A percentile compares a stretch with the other conserved stretches of the same genome.
phyloP scores from a whole-genome alignment of 495 filamentous ascomycete genomes.

The Neurospora africana region DNA sequence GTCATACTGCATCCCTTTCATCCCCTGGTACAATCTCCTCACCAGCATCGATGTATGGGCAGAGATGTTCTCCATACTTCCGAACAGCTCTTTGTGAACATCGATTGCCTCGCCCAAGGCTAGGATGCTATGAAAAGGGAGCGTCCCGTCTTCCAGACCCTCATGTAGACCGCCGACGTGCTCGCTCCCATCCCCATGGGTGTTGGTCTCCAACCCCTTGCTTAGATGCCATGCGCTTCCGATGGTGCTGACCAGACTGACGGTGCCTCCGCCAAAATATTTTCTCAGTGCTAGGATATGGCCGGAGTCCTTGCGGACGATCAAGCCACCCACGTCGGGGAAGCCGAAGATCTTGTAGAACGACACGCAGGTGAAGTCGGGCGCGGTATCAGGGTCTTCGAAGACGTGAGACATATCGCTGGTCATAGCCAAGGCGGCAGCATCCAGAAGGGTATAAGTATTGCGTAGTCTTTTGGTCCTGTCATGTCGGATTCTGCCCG shows the following conservation, averaged over 20 bases:
- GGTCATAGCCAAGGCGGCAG: conserved; percentile 62
- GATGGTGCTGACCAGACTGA: conserved; percentile 53
- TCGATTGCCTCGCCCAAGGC: conserved; percentile 59
- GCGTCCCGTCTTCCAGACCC: conserved; percentile 64
- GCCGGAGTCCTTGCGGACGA: conserved; percentile 53
- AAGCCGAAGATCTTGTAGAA: conserved; percentile 83
- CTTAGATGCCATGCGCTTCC: conserved; percentile 53
- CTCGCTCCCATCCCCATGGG: neutral
- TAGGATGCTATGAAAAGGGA: conserved; percentile 69
- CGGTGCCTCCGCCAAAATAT: conserved; percentile 73
- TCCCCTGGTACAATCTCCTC: conserved; percentile 36
- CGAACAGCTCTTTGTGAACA: conserved; percentile 52
- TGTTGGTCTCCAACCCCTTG: conserved; percentile 34
- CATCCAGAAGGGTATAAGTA: conserved; percentile 59
- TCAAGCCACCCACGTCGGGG: conserved; percentile 62
- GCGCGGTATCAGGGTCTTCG: conserved; percentile 44
- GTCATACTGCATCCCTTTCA: conserved; percentile 44
- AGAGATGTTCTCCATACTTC: conserved; percentile 51
- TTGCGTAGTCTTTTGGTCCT: conserved; percentile 28
- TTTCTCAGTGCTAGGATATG: conserved; percentile 50
- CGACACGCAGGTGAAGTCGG: conserved; percentile 62
- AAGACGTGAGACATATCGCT: conserved; percentile 47
- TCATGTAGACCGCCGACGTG: conserved; percentile 40
- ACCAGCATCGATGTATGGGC: conserved; percentile 51
- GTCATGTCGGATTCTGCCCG: conserved; percentile 33